Evolutionary conservation across 805 yeast species (phyloP).

Genomic region (Sugiyamaella mastotermitis): DNA sequence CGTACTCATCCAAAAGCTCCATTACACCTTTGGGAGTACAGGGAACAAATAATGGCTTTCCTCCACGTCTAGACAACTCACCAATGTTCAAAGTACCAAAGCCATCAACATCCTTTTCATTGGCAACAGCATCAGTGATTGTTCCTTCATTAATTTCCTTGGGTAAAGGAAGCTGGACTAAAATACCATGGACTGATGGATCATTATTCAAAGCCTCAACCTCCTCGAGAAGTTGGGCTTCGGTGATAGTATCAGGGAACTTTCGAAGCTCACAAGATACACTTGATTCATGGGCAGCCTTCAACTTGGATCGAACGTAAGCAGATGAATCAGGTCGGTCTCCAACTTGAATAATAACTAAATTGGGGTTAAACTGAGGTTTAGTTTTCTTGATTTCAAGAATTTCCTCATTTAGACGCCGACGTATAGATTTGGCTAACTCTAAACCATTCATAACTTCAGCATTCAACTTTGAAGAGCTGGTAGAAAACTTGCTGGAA

Average conservation of each 20-base stretch:
- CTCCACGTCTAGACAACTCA: slow-evolving; percentile 82
- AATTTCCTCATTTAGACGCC: slow-evolving; percentile 19
- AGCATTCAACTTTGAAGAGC: slow-evolving; percentile 19
- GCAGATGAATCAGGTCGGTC: slow-evolving; percentile 84
- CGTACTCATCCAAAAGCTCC: slow-evolving; percentile 65
- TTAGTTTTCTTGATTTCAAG: slow-evolving; percentile 16
- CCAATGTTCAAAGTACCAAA: slow-evolving; percentile 86
- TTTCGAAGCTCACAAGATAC: slow-evolving; percentile 62
- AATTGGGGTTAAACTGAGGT: slow-evolving; percentile 55
- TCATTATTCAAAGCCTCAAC: slow-evolving; percentile 67
- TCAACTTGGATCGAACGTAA: slow-evolving; percentile 85
- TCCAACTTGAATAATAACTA: slow-evolving; percentile 88
- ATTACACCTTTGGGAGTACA: slow-evolving; percentile 95
- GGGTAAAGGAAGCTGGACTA: slow-evolving; percentile 90
- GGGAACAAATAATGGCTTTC: slow-evolving; percentile 76
- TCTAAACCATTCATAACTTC: slow-evolving; percentile 49
- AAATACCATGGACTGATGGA: slow-evolving; percentile 72
- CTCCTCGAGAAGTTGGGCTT: slow-evolving; percentile 45
- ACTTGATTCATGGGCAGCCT: slow-evolving; percentile 81
- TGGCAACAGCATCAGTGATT: slow-evolving; percentile 74
- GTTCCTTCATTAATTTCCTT: slow-evolving; percentile 66
- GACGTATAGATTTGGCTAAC: slow-evolving; percentile 35
- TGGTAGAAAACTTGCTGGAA: slow-evolving; percentile 1
- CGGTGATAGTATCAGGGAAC: slow-evolving; percentile 55
- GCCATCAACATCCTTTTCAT: slow-evolving; percentile 92